Conservation (phyloP, 139 green algal genomes). For the Volvox africanus region DNA sequence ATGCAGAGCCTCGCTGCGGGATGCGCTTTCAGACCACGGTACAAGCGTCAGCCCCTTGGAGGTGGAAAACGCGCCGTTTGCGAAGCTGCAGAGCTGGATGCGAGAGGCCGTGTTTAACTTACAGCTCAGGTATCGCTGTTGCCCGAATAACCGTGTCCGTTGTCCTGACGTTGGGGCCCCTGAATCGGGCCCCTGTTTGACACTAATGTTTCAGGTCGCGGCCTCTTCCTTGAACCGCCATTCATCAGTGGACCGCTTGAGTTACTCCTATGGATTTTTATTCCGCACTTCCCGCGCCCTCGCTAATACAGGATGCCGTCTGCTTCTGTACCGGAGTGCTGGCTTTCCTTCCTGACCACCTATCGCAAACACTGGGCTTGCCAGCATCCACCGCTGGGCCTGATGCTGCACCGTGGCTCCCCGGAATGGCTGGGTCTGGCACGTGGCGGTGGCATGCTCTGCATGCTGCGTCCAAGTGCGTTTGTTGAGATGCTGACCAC, state of each 20-base stretch:
- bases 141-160: too few species aligned
- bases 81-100: conserved; percentile 42
- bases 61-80: conserved; percentile 25
- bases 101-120: conserved; percentile 44
- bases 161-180: too few species aligned
- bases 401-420: conserved; percentile 36
- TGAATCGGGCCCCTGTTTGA: too few species aligned
- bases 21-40: conserved; percentile 60
- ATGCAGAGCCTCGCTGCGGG: conserved; percentile 51
- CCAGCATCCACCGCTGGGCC: conserved; percentile 48
- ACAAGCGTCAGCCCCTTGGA: conserved; percentile 42
- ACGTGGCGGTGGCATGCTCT: conserved; percentile 53
- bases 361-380: conserved; percentile 54
- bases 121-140: conserved; percentile 43
- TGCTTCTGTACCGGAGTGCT: conserved; percentile 43
- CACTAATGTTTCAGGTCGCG: too few species aligned
- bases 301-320: conserved; percentile 1
- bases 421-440: conserved; percentile 46
- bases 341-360: conserved; percentile 44
- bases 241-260: too few species aligned
- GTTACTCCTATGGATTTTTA: too few species aligned
- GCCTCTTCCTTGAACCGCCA: too few species aligned
- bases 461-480: conserved; percentile 46
- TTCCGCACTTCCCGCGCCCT: too few species aligned
- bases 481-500: conserved; percentile 51